These are phyloP conservation scores for Asterophora parasitica DNA, from an alignment of 768 basidiomycete species.

Conservation along the genomic window DNA sequence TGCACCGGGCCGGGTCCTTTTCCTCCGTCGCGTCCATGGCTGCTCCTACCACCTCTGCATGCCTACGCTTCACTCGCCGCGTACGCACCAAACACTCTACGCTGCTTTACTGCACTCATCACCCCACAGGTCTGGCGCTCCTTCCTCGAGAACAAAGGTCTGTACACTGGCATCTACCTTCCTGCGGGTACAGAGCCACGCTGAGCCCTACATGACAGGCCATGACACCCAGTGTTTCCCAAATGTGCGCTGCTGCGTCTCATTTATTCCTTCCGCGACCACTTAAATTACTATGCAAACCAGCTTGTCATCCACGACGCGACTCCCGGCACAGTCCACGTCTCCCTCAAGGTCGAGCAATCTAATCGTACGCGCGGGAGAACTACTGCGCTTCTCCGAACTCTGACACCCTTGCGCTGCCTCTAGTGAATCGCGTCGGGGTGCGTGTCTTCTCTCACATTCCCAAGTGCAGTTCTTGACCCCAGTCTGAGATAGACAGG, in stretches of 20 bases:
- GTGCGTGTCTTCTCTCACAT: slow-evolving; percentile 32
- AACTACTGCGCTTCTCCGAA: not conserved
- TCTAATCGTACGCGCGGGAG: slow-evolving; percentile 55
- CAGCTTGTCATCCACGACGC: slow-evolving; percentile 67
- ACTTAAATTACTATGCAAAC: not conserved
- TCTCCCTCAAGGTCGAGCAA: slow-evolving; percentile 65
- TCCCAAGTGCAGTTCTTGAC: slow-evolving; percentile 3
- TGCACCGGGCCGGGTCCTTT: not conserved
- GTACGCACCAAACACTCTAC: slow-evolving; percentile 28
- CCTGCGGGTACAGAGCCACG: not conserved
- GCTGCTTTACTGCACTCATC: not conserved
- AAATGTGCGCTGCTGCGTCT: slow-evolving; percentile 42
- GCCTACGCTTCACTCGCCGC: slow-evolving; percentile 63
- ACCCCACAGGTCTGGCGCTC: slow-evolving; percentile 70
- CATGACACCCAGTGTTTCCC: slow-evolving; percentile 81
- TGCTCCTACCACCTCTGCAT: slow-evolving; percentile 49
- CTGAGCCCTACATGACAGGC: slow-evolving; percentile 37
- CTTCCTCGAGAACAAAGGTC: slow-evolving; percentile 72
- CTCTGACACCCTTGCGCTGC: slow-evolving; percentile 2
- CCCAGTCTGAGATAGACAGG: slow-evolving; percentile 33
- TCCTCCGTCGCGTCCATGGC: not conserved
- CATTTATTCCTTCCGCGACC: not conserved
- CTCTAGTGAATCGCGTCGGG: slow-evolving; percentile 75
- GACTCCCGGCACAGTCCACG: slow-evolving; percentile 66
- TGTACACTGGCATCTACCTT: slow-evolving; percentile 2